Base-by-base conservation (phyloP, 805 yeast species). In the Candida incommunis region DNA sequence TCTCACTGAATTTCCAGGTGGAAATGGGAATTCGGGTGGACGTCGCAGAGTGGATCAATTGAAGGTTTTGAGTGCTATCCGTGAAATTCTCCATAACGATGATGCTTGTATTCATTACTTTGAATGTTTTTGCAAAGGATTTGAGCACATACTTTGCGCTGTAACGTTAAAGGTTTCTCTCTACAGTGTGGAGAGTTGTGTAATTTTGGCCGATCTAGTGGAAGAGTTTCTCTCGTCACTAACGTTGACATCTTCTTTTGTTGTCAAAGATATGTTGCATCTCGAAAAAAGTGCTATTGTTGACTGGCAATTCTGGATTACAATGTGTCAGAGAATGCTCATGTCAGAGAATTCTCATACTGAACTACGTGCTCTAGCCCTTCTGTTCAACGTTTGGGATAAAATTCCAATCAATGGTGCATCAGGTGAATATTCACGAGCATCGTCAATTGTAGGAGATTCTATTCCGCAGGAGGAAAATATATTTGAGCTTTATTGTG, bases 231-330 rank as follows among this genome's bases (percentile, higher is more conserved):
- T 66, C 21, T 50, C 59, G n/a, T 53, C 58, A 11, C 53, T 65
- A 9, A 50, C 54, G 5, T 51, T 61, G 22, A 50, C 57, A 41
- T 58, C 56, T 42, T 49, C 61, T 9, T 31, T 31, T 31, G n/a
- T 31, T n/a, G n/a, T 31, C 18, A 31, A 9, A n/a, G 37, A 31
- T 18, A 31, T 31, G 37, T 9, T 31, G 20, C 37, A 31, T 31
- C 37, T 31, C 18, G 37, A 31, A 16, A 50, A 51, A 22, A 50
- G 59, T 11, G 48, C 44, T 18, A 59, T 56, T 5, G 61, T 83
- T 22, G 74, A 81, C 62, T 85, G 94, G 92, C 64, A 67, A 43
- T 84, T 86, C 55, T 85, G 95, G 95, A 59, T 80, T 4, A 66
- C 69, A 45, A 78, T 82, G 15, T 60, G 68, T 13, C 62, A 72